These are phyloP conservation scores for Fusarium sp. DNA, from an alignment of 2,329 filamentous ascomycete genomes.

Conservation along the genomic window DNA sequence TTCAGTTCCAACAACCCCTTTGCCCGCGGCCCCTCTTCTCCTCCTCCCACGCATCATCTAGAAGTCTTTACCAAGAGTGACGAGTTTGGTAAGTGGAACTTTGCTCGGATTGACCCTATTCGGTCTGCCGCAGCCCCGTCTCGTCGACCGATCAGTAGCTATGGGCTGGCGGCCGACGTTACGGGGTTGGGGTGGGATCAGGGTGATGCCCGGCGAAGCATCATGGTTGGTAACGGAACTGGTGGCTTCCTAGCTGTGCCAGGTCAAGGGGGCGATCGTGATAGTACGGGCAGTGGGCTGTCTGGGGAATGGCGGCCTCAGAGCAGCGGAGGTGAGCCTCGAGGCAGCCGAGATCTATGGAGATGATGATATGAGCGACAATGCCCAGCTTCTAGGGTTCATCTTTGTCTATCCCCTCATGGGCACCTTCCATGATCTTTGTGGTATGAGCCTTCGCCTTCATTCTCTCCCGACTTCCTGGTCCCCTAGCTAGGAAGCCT, in stretches of 20 bases:
- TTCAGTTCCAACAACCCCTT: constrained; percentile 74
- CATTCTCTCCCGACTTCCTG: not conserved
- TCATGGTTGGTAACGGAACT: constrained; percentile 64
- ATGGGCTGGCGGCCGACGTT: constrained; percentile 67
- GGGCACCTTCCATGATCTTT: not conserved
- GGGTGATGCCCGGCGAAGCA: constrained; percentile 64
- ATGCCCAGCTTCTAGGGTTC: not conserved
- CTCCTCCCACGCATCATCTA: constrained; percentile 64
- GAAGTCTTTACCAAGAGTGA: constrained; percentile 72
- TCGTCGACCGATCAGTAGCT: constrained; percentile 65
- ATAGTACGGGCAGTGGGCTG: constrained; percentile 19
- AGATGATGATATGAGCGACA: constrained; percentile 1
- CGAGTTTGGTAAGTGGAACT: constrained; percentile 70
- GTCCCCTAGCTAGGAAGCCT: not conserved
- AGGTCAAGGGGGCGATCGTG: constrained; percentile 34
- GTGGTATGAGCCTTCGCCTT: not conserved
- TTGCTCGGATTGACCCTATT: constrained; percentile 60
- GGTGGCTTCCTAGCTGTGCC: constrained; percentile 68
- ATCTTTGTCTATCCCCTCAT: not conserved
- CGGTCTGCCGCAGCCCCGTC: constrained; percentile 41
- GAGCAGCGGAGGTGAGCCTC: constrained; percentile 55
- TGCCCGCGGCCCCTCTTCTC: constrained; percentile 50
- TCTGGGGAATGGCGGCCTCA: constrained; percentile 46
- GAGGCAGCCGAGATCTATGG: constrained; percentile 42
- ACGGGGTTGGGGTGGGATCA: constrained; percentile 62